These are phyloP conservation scores for Malassezia japonica DNA, from an alignment of 1,284 basidiomycete genomes.

Conservation along the genomic window DNA sequence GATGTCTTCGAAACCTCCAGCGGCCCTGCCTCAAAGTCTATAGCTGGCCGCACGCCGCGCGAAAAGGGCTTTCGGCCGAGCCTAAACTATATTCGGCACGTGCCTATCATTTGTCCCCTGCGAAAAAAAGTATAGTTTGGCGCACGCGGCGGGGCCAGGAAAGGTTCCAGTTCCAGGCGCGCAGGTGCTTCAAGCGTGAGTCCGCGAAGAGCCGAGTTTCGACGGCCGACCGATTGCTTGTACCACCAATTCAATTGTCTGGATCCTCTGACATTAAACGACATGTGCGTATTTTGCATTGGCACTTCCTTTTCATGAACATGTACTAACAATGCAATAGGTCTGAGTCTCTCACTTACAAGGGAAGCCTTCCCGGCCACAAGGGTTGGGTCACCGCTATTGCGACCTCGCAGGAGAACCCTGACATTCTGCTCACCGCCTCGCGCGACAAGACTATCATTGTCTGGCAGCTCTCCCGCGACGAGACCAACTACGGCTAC, in stretches of 20 bases:
- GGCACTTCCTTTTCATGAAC: neutral
- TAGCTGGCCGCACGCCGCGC: neutral
- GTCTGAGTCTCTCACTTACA: conserved; percentile 43
- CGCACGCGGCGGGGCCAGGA: conserved; percentile 5
- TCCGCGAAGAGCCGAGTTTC: conserved; percentile 5
- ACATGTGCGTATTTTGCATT: conserved; percentile 11
- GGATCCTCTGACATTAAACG: conserved; percentile 14
- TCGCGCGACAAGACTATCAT: conserved; percentile 99
- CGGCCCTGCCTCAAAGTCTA: neutral
- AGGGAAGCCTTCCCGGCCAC: conserved; percentile 72
- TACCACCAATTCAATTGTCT: conserved; percentile 14
- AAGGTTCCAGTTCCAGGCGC: conserved; percentile 6
- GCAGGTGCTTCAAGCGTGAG: neutral
- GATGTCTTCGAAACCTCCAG: conserved; percentile 18
- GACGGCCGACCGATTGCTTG: conserved; percentile 9
- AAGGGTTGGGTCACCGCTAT: conserved; percentile 85
- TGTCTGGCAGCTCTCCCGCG: conserved; percentile 96
- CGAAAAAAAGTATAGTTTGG: conserved; percentile 15
- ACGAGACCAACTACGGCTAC: conserved; percentile 56
- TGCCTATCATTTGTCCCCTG: neutral
- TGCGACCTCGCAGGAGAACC: conserved; percentile 91
- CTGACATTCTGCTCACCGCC: conserved; percentile 90
- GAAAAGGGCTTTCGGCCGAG: conserved; percentile 15
- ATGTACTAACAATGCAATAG: neutral
- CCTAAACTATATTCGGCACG: conserved; percentile 10